Evolutionary conservation across 169 alveolate species (phyloP).

Genomic region (Babesia ovis): DNA sequence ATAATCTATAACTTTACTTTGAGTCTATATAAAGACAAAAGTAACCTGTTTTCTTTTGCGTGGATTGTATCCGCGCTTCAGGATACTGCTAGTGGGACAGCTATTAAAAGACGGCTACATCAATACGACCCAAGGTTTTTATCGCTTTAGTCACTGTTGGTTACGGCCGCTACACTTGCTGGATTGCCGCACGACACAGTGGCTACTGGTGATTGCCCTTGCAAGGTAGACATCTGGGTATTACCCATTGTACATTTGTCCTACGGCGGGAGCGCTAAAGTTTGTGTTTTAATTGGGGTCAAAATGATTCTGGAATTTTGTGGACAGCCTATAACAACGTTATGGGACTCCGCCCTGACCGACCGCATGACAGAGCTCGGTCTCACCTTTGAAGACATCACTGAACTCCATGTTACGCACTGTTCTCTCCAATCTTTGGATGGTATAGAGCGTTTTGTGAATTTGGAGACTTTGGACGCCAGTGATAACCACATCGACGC

Average conservation of each 20-base stretch:
- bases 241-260: no score
- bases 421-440: slow-evolving; percentile 41
- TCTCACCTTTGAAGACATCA: slow-evolving; percentile 38
- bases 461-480: slow-evolving; percentile 50
- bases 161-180: not conserved
- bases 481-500: slow-evolving; percentile 36
- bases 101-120: no score
- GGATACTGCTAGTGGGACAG: no score
- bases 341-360: slow-evolving; percentile 16
- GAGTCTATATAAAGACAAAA: not conserved
- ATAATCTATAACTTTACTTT: no score
- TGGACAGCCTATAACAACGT: slow-evolving; percentile 19
- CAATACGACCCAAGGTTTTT: no score
- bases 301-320: slow-evolving; percentile 53
- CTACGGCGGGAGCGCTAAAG: no score
- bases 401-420: slow-evolving; percentile 37
- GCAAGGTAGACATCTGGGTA: not conserved
- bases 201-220: no score
- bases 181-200: no score
- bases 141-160: not conserved
- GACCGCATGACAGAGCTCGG: slow-evolving; percentile 22
- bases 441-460: slow-evolving; percentile 46
- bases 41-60: not conserved
- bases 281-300: not conserved
- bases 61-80: slow-evolving; percentile 13